Evolutionary conservation across 2,329 filamentous ascomycete species (phyloP).

Genomic region (Pezicula neosporulosa): DNA sequence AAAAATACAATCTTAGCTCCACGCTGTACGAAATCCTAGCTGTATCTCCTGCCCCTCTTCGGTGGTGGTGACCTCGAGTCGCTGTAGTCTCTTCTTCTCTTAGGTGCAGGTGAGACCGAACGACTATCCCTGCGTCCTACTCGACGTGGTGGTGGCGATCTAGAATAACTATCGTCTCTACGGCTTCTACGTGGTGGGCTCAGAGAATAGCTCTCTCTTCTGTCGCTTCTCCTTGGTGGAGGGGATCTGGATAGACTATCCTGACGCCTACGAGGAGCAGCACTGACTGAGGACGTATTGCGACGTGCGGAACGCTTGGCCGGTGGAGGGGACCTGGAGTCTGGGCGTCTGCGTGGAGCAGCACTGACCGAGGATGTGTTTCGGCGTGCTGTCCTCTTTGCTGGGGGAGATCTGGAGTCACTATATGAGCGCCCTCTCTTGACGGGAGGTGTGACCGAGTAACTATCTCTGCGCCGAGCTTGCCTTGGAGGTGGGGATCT

Average conservation of each 20-base stretch:
- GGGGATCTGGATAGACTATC: constrained; percentile 13
- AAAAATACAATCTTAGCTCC: constrained; percentile 8
- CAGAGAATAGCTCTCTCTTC: constrained; percentile 10
- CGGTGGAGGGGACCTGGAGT: constrained; percentile 13
- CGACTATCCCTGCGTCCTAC: constrained; percentile 14
- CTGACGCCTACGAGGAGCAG: constrained; percentile 15
- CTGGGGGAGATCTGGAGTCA: constrained; percentile 8
- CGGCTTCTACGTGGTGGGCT: constrained; percentile 11
- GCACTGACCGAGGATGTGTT: constrained; percentile 22
- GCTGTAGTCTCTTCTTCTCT: constrained; percentile 19
- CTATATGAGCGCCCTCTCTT: constrained; percentile 14
- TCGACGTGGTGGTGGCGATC: constrained; percentile 13
- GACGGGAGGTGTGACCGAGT: constrained; percentile 14
- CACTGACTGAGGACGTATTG: constrained; percentile 22
- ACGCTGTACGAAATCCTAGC: constrained; percentile 9
- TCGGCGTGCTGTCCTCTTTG: constrained; percentile 11
- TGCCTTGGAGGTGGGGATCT: constrained; percentile 18
- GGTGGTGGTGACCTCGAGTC: constrained; percentile 20
- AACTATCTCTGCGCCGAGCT: constrained; percentile 11
- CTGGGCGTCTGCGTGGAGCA: constrained; percentile 14
- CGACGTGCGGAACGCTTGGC: constrained; percentile 10
- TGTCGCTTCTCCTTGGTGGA: constrained; percentile 1
- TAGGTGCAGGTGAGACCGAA: constrained; percentile 20
- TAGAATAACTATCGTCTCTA: constrained; percentile 14
- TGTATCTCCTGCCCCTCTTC: constrained; percentile 23